phyloP scores from a whole-genome alignment of 345 rosid genomes.

The Kandelia obovata region DNA sequence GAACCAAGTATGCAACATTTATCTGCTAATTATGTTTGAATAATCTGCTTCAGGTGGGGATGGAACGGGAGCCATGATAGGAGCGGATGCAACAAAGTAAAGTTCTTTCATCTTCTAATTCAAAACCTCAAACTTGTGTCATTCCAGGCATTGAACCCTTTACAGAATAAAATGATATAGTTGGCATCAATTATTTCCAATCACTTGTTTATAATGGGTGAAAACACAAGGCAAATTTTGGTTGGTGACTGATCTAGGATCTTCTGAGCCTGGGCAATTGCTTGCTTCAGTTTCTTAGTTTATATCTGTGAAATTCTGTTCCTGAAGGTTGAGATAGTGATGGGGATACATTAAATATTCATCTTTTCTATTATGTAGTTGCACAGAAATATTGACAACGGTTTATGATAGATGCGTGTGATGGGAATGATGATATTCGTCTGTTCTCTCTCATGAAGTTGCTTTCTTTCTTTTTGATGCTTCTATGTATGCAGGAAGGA shows the following conservation, averaged over 20 bases:
- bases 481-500: slow-evolving; percentile 59
- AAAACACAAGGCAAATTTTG: no score
- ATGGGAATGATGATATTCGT: neutral
- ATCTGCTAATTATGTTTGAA: slow-evolving; percentile 16
- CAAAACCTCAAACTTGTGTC: neutral
- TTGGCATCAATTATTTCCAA: neutral
- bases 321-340: neutral
- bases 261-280: neutral
- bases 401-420: slow-evolving; percentile 11
- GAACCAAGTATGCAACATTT: slow-evolving; percentile 3
- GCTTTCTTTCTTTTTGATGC: neutral
- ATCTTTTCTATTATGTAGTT: neutral
- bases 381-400: neutral
- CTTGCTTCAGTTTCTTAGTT: neutral
- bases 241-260: neutral
- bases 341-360: neutral
- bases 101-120: slow-evolving; percentile 6
- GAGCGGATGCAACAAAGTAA: slow-evolving; percentile 93
- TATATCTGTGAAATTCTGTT: neutral
- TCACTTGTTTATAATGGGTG: neutral
- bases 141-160: neutral
- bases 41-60: slow-evolving; percentile 52
- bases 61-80: slow-evolving; percentile 44
- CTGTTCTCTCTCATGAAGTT: neutral
- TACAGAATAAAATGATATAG: neutral